Evolutionary conservation across 2,329 filamentous ascomycete genomes (phyloP).

Genomic region (Alternaria hordeiaustralica): DNA sequence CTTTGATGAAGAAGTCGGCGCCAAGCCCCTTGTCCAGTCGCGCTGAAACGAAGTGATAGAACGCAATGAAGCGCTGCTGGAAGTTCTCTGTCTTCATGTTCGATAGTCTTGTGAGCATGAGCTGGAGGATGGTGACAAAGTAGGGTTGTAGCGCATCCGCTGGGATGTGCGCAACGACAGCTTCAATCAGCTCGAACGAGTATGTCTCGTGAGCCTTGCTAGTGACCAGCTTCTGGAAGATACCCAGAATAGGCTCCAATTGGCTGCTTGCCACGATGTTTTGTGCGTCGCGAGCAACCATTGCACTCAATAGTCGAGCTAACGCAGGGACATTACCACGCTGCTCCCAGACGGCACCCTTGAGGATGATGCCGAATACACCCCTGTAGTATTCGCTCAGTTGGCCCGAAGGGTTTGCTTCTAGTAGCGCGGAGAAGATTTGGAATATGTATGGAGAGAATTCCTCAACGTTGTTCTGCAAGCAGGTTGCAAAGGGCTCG

Average conservation of each 20-base stretch:
- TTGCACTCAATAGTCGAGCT: conserved; percentile 80
- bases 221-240: conserved; percentile 88
- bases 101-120: conserved; percentile 77
- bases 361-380: conserved; percentile 78
- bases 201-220: conserved; percentile 84
- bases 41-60: conserved; percentile 91
- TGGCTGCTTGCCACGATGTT: conserved; percentile 80
- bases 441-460: conserved; percentile 98
- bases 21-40: conserved; percentile 82
- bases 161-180: conserved; percentile 75
- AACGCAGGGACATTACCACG: conserved; percentile 92
- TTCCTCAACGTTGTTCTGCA: conserved; percentile 85
- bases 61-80: conserved; percentile 85
- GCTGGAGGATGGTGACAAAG: conserved; percentile 78
- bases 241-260: conserved; percentile 85
- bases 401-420: conserved; percentile 79
- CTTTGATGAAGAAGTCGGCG: conserved; percentile 86
- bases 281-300: conserved; percentile 78
- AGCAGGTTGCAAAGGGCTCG: conserved; percentile 78
- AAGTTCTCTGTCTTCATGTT: conserved; percentile 83
- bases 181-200: conserved; percentile 89
- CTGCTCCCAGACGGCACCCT: conserved; percentile 86
- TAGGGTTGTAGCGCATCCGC: conserved; percentile 77
- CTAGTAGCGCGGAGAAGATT: conserved; percentile 86
- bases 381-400: conserved; percentile 82